Evolutionary conservation across 2,329 filamentous ascomycete species (phyloP).

Genomic region (Colletotrichum sp.): DNA sequence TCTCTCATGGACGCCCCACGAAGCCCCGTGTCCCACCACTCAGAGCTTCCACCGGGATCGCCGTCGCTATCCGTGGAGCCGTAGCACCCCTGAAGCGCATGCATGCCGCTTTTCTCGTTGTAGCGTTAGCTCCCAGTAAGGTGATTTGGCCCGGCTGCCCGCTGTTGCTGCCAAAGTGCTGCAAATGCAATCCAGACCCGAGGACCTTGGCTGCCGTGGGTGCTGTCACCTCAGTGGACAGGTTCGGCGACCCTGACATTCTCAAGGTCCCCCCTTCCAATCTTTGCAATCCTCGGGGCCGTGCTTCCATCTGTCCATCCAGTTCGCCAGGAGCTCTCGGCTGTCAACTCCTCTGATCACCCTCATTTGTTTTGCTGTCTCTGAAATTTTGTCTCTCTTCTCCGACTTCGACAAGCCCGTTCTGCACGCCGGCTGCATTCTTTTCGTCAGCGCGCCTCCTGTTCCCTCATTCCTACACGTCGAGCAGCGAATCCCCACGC

Average conservation of each 20-base stretch:
- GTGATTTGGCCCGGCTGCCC: conserved; percentile 1
- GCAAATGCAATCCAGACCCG: not conserved
- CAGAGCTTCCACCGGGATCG: conserved; percentile 9
- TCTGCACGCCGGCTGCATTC: conserved; percentile 16
- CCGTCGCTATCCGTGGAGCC: conserved; percentile 14
- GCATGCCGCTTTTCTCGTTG: conserved; percentile 13
- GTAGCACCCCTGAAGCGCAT: conserved; percentile 9
- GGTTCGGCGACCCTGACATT: conserved; percentile 16
- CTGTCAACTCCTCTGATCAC: not conserved
- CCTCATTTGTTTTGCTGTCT: conserved; percentile 10
- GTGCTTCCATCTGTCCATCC: not conserved
- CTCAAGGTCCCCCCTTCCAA: conserved; percentile 20
- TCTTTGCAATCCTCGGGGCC: not conserved
- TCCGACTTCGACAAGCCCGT: not conserved
- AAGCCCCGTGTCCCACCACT: conserved; percentile 6
- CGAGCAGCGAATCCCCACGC: conserved; percentile 14
- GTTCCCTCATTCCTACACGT: conserved; percentile 18
- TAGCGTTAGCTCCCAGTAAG: not conserved
- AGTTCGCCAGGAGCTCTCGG: not conserved
- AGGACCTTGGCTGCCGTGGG: not conserved
- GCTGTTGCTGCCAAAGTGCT: not conserved
- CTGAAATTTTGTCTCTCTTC: not conserved
- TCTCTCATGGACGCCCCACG: conserved; percentile 13
- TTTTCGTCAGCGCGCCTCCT: conserved; percentile 17
- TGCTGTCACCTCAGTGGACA: not conserved